Conservation (phyloP, 2,329 filamentous ascomycete species). For the Scytalidium sp. region DNA sequence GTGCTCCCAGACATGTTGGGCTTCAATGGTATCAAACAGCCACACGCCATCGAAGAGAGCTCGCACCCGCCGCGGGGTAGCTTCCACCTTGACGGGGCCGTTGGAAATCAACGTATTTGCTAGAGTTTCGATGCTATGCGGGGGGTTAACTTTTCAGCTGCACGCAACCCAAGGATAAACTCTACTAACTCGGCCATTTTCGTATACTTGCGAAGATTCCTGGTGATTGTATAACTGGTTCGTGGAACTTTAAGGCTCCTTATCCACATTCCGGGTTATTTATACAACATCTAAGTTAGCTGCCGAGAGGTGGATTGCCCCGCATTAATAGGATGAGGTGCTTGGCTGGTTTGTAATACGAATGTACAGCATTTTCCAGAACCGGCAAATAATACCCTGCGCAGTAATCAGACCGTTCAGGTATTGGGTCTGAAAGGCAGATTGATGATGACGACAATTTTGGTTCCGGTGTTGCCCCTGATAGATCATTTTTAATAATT, state of each 20-base stretch:
- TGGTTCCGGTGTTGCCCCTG: too few species aligned
- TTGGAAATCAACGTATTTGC: constrained; percentile 8
- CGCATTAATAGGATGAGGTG: not conserved
- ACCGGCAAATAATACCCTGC: not conserved
- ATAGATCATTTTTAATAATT: too few species aligned
- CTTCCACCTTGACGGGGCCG: constrained; percentile 15
- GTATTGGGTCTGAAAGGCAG: too few species aligned
- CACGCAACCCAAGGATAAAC: too few species aligned
- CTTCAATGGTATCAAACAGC: constrained; percentile 30
- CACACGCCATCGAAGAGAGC: constrained; percentile 12
- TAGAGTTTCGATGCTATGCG: constrained; percentile 8
- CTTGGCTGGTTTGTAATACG: not conserved
- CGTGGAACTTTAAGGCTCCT: too few species aligned
- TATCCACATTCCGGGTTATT: too few species aligned
- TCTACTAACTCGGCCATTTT: not conserved
- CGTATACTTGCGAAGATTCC: not conserved
- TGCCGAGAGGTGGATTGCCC: not conserved
- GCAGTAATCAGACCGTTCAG: too few species aligned
- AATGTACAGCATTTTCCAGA: not conserved
- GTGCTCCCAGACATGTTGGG: constrained; percentile 40
- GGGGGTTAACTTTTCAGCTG: too few species aligned
- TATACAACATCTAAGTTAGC: not conserved
- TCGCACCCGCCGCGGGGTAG: constrained; percentile 16
- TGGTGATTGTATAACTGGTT: too few species aligned
- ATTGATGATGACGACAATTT: too few species aligned